Conservation (phyloP, 2,329 filamentous ascomycete species). For the Cordyceps fumosorosea region DNA sequence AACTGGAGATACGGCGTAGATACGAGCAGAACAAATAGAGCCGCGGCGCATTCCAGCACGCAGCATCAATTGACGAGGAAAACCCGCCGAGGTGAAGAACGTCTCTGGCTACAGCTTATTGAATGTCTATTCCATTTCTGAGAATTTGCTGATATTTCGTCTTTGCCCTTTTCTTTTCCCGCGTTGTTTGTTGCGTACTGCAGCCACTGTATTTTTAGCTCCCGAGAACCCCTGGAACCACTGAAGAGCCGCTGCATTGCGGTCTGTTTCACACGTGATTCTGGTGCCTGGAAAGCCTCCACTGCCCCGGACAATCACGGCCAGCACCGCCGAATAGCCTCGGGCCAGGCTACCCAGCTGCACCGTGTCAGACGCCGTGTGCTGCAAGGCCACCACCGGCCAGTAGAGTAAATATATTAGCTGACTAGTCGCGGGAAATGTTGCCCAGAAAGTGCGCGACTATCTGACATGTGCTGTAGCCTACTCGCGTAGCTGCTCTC, state of each 20-base stretch:
- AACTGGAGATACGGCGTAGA: constrained; percentile 11
- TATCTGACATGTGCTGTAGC: constrained; percentile 8
- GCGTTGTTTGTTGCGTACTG: too few relatives aligned
- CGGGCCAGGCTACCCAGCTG: neutral
- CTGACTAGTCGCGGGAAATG: neutral
- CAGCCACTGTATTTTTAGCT: too few relatives aligned
- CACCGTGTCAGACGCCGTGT: neutral
- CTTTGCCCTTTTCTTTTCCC: too few relatives aligned
- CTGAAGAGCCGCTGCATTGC: too few relatives aligned
- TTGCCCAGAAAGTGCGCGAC: neutral
- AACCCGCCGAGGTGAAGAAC: neutral
- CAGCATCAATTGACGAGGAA: neutral
- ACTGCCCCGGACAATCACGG: constrained; percentile 7
- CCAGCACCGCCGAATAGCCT: constrained; percentile 10
- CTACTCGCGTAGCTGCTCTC: neutral
- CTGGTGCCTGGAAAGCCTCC: neutral
- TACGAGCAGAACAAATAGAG: neutral
- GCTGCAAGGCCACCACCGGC: neutral
- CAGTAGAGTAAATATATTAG: neutral
- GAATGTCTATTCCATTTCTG: too few relatives aligned
- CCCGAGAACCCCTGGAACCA: too few relatives aligned
- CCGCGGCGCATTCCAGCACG: neutral
- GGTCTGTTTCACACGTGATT: neutral
- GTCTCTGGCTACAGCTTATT: too few relatives aligned
- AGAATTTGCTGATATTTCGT: too few relatives aligned